Evolutionary conservation across 106 monocot genomes (phyloP).

Genomic region (Allium fistulosum): DNA sequence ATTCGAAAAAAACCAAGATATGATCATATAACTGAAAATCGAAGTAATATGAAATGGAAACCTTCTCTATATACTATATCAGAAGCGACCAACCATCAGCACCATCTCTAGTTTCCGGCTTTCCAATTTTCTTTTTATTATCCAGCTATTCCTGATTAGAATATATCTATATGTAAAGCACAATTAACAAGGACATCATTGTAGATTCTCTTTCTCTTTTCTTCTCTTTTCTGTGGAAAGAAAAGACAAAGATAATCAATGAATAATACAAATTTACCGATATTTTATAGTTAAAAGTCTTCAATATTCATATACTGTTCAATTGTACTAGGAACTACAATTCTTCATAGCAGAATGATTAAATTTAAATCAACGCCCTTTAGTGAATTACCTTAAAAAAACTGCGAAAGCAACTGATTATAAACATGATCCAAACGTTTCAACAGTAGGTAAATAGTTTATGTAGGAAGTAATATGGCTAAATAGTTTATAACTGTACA

Average conservation of each 20-base stretch:
- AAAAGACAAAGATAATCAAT: slow-evolving; percentile 1
- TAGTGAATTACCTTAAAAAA: neutral
- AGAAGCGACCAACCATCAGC: slow-evolving; percentile 25
- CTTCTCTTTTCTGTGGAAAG: slow-evolving; percentile 3
- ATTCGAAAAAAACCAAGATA: slow-evolving; percentile 7
- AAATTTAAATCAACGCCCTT: neutral
- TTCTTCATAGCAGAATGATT: neutral
- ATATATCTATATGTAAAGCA: neutral
- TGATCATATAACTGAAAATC: neutral
- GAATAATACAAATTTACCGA: neutral
- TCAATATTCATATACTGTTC: neutral
- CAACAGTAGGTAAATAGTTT: neutral
- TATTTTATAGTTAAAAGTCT: neutral
- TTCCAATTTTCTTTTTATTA: neutral
- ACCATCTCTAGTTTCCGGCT: neutral
- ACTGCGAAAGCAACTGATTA: neutral
- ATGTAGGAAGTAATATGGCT: no score
- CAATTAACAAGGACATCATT: neutral
- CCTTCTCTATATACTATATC: slow-evolving; percentile 60
- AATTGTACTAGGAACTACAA: neutral
- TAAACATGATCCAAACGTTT: neutral
- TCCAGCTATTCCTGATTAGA: neutral
- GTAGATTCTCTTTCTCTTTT: slow-evolving; percentile 5
- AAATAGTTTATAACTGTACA: no score
- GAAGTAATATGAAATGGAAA: slow-evolving; percentile 30